Evolutionary conservation across 495 filamentous ascomycete species (phyloP).

Genomic region (Neurospora sp.): DNA sequence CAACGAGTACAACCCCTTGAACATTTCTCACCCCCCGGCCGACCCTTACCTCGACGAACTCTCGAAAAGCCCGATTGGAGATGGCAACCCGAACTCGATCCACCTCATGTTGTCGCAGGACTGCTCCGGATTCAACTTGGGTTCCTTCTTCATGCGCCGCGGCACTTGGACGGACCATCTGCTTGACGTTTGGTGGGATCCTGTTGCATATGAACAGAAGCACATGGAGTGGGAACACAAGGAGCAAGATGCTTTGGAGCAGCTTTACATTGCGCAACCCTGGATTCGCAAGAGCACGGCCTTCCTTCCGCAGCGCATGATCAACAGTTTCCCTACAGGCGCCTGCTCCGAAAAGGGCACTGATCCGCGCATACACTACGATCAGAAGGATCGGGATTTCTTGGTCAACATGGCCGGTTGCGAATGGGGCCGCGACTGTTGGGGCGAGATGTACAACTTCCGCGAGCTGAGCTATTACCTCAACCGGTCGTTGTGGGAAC

Average conservation of each 20-base stretch:
- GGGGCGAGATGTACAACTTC: slow-evolving; percentile 93
- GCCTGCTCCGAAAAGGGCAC: slow-evolving; percentile 69
- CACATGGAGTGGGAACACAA: slow-evolving; percentile 99
- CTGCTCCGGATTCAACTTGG: slow-evolving; percentile 92
- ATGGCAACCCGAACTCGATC: slow-evolving; percentile 62
- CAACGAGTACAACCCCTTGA: slow-evolving; percentile 88
- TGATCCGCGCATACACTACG: slow-evolving; percentile 74
- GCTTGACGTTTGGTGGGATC: slow-evolving; percentile 98
- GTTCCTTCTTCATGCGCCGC: slow-evolving; percentile 84
- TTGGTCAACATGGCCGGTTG: slow-evolving; percentile 99
- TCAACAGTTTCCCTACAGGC: slow-evolving; percentile 88
- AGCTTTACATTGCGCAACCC: slow-evolving; percentile 81
- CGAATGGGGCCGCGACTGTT: slow-evolving; percentile 92
- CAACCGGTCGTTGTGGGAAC: slow-evolving; percentile 73
- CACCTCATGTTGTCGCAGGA: slow-evolving; percentile 87
- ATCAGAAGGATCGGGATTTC: slow-evolving; percentile 77
- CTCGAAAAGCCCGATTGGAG: slow-evolving; percentile 61
- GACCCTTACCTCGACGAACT: slow-evolving; percentile 63
- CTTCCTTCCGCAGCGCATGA: slow-evolving; percentile 82
- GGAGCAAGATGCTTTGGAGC: slow-evolving; percentile 90
- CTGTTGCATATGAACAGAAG: slow-evolving; percentile 93
- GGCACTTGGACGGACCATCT: slow-evolving; percentile 84
- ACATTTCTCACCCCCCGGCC: slow-evolving; percentile 75
- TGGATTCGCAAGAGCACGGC: slow-evolving; percentile 85
- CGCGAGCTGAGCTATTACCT: slow-evolving; percentile 78